These are phyloP conservation scores for Aaosphaeria arxii DNA, from an alignment of 2,329 filamentous ascomycete genomes.

Conservation along the genomic window DNA sequence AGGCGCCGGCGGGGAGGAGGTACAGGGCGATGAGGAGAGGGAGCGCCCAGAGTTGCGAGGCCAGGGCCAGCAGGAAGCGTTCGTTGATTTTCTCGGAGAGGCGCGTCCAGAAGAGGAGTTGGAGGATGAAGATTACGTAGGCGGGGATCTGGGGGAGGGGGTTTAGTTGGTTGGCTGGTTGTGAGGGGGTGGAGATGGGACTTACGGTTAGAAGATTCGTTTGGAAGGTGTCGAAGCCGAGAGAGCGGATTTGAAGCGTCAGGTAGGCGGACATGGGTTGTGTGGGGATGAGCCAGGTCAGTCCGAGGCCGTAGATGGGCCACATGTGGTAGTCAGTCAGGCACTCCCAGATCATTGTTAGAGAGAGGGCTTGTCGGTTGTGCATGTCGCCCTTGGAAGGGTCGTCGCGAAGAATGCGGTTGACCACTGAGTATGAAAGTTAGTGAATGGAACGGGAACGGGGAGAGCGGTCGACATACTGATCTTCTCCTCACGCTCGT, in stretches of 20 bases:
- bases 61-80: slow-evolving; percentile 47
- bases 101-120: slow-evolving; percentile 51
- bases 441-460: neutral
- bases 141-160: slow-evolving; percentile 35
- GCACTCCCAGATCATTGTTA: slow-evolving; percentile 48
- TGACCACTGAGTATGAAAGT: slow-evolving; percentile 49
- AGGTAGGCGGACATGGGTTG: slow-evolving; percentile 31
- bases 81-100: slow-evolving; percentile 51
- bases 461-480: slow-evolving; percentile 21
- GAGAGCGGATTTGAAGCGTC: slow-evolving; percentile 31
- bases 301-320: slow-evolving; percentile 37
- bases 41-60: slow-evolving; percentile 39
- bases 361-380: slow-evolving; percentile 54
- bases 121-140: slow-evolving; percentile 47
- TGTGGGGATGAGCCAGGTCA: slow-evolving; percentile 34
- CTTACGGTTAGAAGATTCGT: slow-evolving; percentile 37
- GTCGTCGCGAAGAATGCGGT: slow-evolving; percentile 56
- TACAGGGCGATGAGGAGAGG: slow-evolving; percentile 39
- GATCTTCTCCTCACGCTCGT: slow-evolving; percentile 65
- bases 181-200: neutral
- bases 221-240: slow-evolving; percentile 37
- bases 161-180: neutral
- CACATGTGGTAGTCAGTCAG: slow-evolving; percentile 57
- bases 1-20: slow-evolving; percentile 24
- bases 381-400: slow-evolving; percentile 61